Evolutionary conservation across 2,329 filamentous ascomycete genomes (phyloP).

Genomic region (Colletotrichum neosansevieriae): DNA sequence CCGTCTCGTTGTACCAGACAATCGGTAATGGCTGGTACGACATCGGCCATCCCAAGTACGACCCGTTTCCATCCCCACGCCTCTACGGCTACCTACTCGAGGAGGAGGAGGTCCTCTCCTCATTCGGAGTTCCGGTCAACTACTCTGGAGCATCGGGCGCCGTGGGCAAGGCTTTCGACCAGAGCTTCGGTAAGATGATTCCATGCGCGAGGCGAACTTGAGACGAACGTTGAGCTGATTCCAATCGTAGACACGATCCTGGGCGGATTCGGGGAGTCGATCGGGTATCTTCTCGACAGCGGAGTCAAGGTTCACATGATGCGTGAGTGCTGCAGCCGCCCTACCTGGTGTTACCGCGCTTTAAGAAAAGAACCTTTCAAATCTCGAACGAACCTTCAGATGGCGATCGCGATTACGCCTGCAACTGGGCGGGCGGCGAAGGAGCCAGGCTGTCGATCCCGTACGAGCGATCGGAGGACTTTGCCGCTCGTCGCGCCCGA

Average conservation of each 20-base stretch:
- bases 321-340: constrained; percentile 51
- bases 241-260: constrained; percentile 48
- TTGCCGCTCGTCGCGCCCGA: constrained; percentile 72
- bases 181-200: constrained; percentile 16
- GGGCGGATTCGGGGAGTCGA: constrained; percentile 55
- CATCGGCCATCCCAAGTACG: constrained; percentile 40
- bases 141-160: constrained; percentile 51
- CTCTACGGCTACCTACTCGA: constrained; percentile 41
- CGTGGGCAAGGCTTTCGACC: constrained; percentile 24
- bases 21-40: constrained; percentile 42
- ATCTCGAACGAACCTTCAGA: constrained; percentile 46
- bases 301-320: constrained; percentile 72
- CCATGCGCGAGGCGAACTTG: not conserved
- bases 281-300: constrained; percentile 57
- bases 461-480: constrained; percentile 54
- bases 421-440: constrained; percentile 72
- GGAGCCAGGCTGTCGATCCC: constrained; percentile 69
- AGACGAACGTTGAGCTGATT: constrained; percentile 18
- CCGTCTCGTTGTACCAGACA: constrained; percentile 23
- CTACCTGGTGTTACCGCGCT: not conserved
- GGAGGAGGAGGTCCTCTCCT: constrained; percentile 59
- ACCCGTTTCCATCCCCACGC: constrained; percentile 41
- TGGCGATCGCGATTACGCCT: constrained; percentile 58
- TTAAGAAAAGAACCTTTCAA: not conserved
- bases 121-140: constrained; percentile 72